Conservation (phyloP, 2,329 filamentous ascomycete genomes). For the Orbilia javanica region DNA sequence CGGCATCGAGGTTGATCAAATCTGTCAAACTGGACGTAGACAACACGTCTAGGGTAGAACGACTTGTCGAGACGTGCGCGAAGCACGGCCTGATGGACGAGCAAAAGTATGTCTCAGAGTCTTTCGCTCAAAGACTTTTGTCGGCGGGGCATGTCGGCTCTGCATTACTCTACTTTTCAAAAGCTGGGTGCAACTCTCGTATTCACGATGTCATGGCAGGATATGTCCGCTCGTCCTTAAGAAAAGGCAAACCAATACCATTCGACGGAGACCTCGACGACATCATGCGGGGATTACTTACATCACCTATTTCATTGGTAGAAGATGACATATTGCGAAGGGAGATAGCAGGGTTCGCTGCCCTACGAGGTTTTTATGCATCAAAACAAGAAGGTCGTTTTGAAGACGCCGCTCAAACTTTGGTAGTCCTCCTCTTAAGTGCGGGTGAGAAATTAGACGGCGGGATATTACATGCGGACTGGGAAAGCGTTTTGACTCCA, state of each 20-base stretch:
- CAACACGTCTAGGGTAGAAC: constrained; percentile 37
- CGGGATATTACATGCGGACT: constrained; percentile 43
- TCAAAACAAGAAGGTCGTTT: constrained; percentile 31
- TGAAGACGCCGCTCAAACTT: constrained; percentile 40
- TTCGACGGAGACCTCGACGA: constrained; percentile 39
- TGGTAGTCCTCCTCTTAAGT: constrained; percentile 45
- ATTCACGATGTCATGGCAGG: constrained; percentile 48
- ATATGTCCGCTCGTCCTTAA: constrained; percentile 45
- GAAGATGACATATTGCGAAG: constrained; percentile 53
- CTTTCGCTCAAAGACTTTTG: constrained; percentile 46
- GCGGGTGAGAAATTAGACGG: constrained; percentile 50
- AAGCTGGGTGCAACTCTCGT: constrained; percentile 32
- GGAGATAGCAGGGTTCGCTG: constrained; percentile 55
- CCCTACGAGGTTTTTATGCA: constrained; percentile 45
- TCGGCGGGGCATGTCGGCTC: constrained; percentile 35
- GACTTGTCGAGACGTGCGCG: constrained; percentile 31
- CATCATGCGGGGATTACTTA: constrained; percentile 34
- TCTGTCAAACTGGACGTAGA: constrained; percentile 38
- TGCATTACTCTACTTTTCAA: constrained; percentile 47
- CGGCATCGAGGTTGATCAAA: constrained; percentile 45
- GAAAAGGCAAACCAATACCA: constrained; percentile 24
- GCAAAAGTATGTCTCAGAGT: constrained; percentile 49
- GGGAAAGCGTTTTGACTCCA: constrained; percentile 47
- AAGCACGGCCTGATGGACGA: constrained; percentile 39
- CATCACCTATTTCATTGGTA: constrained; percentile 30